These are phyloP conservation scores for Diaporthe caulivora DNA, from an alignment of 2,329 filamentous ascomycete genomes.

Conservation along the genomic window DNA sequence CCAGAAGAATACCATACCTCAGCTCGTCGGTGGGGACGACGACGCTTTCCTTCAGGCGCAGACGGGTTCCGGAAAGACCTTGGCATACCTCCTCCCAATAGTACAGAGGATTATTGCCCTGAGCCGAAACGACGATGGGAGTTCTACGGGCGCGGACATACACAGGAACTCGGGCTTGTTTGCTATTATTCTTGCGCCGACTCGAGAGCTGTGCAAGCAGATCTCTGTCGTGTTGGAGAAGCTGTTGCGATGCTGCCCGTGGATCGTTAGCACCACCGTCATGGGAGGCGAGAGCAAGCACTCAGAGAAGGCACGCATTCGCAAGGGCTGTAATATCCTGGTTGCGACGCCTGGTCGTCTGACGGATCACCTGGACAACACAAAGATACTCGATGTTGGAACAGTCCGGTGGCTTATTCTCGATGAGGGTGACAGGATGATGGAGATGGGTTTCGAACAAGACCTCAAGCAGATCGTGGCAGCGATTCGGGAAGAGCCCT, in stretches of 20 bases:
- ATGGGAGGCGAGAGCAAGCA: slow-evolving; percentile 78
- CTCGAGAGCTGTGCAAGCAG: slow-evolving; percentile 93
- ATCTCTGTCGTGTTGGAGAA: slow-evolving; percentile 89
- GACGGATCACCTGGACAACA: slow-evolving; percentile 92
- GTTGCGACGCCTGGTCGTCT: slow-evolving; percentile 94
- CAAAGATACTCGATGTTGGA: slow-evolving; percentile 87
- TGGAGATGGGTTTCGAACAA: slow-evolving; percentile 97
- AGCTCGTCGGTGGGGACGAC: slow-evolving; percentile 82
- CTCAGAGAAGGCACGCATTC: slow-evolving; percentile 89
- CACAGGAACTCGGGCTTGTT: slow-evolving; percentile 91
- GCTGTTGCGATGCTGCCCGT: slow-evolving; percentile 88
- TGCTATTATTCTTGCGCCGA: slow-evolving; percentile 93
- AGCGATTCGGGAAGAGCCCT: slow-evolving; percentile 76
- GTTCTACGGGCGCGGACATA: slow-evolving; percentile 64
- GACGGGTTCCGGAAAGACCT: slow-evolving; percentile 96
- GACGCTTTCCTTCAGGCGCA: slow-evolving; percentile 98
- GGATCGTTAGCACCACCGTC: slow-evolving; percentile 91
- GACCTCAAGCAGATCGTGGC: slow-evolving; percentile 90
- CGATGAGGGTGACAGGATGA: slow-evolving; percentile 96
- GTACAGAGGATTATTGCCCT: slow-evolving; percentile 88
- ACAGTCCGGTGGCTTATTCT: slow-evolving; percentile 94
- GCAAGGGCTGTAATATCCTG: slow-evolving; percentile 95
- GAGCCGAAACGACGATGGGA: slow-evolving; percentile 66
- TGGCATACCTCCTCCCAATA: slow-evolving; percentile 94
- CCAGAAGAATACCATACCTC: slow-evolving; percentile 88